Conservation (phyloP, 169 alveolate genomes). For the Plasmodium cynomolgi region DNA sequence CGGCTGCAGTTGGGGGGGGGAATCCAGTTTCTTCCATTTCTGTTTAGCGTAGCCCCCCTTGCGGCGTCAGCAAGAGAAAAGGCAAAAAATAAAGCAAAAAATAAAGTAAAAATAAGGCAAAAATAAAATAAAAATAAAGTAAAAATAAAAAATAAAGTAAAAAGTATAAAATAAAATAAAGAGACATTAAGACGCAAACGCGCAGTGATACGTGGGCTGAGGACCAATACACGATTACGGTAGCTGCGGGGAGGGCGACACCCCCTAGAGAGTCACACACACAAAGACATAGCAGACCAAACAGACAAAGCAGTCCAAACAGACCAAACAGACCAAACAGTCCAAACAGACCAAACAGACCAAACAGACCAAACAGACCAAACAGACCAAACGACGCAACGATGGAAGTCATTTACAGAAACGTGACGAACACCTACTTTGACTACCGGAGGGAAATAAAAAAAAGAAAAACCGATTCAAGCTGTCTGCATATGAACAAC, state of each 20-base stretch:
- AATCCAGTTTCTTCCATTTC: neutral
- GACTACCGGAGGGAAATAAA: constrained; percentile 68
- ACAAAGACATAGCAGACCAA: no score
- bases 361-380: neutral
- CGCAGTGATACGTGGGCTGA: neutral
- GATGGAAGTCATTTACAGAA: constrained; percentile 63
- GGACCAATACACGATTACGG: neutral
- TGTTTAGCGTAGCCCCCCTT: neutral
- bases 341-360: neutral
- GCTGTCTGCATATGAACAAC: constrained; percentile 63
- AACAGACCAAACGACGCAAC: neutral
- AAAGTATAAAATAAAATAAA: no score
- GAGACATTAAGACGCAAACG: no score
- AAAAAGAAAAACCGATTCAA: constrained; percentile 50
- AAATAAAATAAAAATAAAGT: no score
- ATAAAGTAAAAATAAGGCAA: no score
- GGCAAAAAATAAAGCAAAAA: neutral
- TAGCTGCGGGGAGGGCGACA: neutral
- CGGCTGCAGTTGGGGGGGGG: neutral
- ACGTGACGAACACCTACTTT: constrained; percentile 58
- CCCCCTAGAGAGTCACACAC: neutral
- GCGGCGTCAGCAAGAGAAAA: neutral
- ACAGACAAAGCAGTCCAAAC: no score
- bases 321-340: no score
- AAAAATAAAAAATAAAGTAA: no score